Base-by-base conservation (phyloP, 2,329 filamentous ascomycete genomes). In the Nothophaeocryptopus gaeumannii region DNA sequence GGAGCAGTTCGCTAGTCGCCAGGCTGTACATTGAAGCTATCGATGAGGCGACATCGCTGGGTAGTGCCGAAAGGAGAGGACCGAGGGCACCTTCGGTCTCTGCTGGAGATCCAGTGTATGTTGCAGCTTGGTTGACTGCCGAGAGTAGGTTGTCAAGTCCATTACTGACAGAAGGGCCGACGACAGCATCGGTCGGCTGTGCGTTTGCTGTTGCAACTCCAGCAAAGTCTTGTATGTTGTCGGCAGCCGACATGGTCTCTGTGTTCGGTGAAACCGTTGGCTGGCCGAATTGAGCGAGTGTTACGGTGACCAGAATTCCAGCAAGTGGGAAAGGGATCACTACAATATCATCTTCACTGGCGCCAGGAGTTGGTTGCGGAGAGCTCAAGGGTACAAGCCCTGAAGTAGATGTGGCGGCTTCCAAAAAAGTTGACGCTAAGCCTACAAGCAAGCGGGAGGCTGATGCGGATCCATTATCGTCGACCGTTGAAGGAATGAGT, bases 321-420 rank as follows among this genome's bases (percentile, higher is more conserved):
- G 37, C 32, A 30, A 34, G 14, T 15, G 26, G 26, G 9, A 13
- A 15, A 9, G 29, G 14, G 9, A 31, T 32, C n/a, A 39, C 39
- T 42, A 42, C 45, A 26, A 26, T 26, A 48, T 42, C 39, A 31
- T 48, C 32, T 48, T 15, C 20, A 14, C 42, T 37, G 39, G 30
- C 45, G 39, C 45, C 39, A 34, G 20, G 33, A 26, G 32, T 37
- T 42, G 34, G 32, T 44, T 42, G 45, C 20, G 20, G 20, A 26
- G 20, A 26, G 20, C 20, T 26, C 7, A 7, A 26, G 40, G 40
- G 40, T 52, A 47, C 50, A 20, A 45, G 40, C 30, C 40, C 50
- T 45, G 33, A 38, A 43, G 49, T 51, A 45, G 32, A 36, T 48
- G 50, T 53, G 50, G 50, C 45, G 45, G 44, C 30, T 16, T 39